These are phyloP conservation scores for Gaertneriomyces semiglobifer DNA, from an alignment of 192 early-diverging fungal genomes.

Conservation along the genomic window DNA sequence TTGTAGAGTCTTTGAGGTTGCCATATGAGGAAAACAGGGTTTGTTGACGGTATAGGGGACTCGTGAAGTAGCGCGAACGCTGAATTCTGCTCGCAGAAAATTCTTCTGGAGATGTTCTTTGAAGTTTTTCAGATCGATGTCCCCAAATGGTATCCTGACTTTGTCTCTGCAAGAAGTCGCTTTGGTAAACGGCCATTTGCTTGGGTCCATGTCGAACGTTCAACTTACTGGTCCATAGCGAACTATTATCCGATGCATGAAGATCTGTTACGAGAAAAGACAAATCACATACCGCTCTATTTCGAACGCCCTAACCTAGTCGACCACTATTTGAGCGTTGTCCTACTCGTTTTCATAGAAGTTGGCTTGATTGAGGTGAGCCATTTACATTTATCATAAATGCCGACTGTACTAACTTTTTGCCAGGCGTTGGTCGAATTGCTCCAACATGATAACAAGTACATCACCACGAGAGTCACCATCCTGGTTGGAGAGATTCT, in stretches of 20 bases:
- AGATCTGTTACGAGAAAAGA: constrained; percentile 9
- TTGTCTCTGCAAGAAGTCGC: constrained; percentile 7
- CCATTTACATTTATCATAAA: not conserved
- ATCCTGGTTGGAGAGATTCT: constrained; percentile 72
- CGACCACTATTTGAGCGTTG: constrained; percentile 67
- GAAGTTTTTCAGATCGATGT: constrained; percentile 70
- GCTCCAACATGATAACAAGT: constrained; percentile 57
- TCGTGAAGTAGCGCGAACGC: not conserved
- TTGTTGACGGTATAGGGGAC: constrained; percentile 5
- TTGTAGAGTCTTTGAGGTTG: constrained; percentile 66
- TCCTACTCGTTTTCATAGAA: constrained; percentile 75
- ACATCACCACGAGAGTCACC: constrained; percentile 63
- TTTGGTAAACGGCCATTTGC: constrained; percentile 12
- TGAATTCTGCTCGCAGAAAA: constrained; percentile 50
- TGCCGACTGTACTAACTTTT: not conserved
- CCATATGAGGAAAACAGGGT: constrained; percentile 72
- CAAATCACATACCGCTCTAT: constrained; percentile 1
- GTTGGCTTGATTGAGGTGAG: constrained; percentile 55
- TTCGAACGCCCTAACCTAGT: constrained; percentile 56
- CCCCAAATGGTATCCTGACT: constrained; percentile 51
- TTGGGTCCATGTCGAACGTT: not conserved
- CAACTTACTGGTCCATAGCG: constrained; percentile 8
- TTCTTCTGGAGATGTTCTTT: constrained; percentile 78
- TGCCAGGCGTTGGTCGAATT: constrained; percentile 66
- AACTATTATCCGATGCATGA: constrained; percentile 21